Conservation (phyloP, 768 basidiomycete species). For the Nidularia sp. region DNA sequence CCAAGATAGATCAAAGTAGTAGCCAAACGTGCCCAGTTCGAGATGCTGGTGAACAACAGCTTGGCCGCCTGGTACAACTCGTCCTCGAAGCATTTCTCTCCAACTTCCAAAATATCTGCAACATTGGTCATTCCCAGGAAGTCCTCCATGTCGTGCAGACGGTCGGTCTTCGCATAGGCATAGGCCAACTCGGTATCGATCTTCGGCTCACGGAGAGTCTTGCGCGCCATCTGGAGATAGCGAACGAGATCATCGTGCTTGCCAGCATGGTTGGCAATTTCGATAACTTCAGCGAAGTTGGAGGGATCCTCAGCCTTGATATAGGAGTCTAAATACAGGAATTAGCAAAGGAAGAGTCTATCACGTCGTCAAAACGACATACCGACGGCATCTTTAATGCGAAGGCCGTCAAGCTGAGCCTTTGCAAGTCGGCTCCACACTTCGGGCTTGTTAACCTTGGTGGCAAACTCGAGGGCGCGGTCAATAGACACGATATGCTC, state of each 20-base stretch:
- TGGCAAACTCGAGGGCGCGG: conserved; percentile 92
- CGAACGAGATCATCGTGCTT: conserved; percentile 92
- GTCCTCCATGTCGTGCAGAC: conserved; percentile 99
- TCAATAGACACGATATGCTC: conserved; percentile 98
- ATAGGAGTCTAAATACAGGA: conserved; percentile 69
- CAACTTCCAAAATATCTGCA: conserved; percentile 92
- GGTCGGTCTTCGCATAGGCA: conserved; percentile 93
- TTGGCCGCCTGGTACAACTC: conserved; percentile 97
- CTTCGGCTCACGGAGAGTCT: conserved; percentile 92
- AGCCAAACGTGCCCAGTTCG: conserved; percentile 97
- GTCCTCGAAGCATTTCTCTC: conserved; percentile 99
- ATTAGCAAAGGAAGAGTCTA: too few relatives aligned
- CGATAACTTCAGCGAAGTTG: conserved; percentile 93
- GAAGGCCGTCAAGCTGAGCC: conserved; percentile 95
- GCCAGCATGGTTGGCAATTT: conserved; percentile 93
- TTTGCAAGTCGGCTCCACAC: conserved; percentile 99
- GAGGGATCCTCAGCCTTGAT: conserved; percentile 95
- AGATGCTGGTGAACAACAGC: conserved; percentile 92
- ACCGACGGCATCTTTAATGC: conserved; percentile 98
- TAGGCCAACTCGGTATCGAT: conserved; percentile 98
- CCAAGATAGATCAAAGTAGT: conserved; percentile 98
- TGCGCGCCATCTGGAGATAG: conserved; percentile 98
- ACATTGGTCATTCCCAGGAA: conserved; percentile 99
- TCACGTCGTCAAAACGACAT: conserved; percentile 11
- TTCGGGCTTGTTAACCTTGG: conserved; percentile 92